Evolutionary conservation across 2,329 filamentous ascomycete genomes (phyloP).

Genomic region (Clonostachys chloroleuca): DNA sequence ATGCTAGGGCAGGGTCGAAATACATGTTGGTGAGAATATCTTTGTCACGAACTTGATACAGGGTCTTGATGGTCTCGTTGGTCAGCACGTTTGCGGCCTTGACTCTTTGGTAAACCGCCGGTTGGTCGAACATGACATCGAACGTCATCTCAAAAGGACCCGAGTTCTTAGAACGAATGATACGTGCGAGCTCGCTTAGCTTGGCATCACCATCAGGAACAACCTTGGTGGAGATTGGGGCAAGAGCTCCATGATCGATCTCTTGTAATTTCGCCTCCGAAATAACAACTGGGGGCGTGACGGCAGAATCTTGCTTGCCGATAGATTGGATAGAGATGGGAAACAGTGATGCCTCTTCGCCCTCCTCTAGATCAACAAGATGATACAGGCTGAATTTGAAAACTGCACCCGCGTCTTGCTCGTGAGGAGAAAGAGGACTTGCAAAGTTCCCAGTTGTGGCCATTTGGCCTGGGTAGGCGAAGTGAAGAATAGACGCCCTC

Average conservation of each 20-base stretch:
- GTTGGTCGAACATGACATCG: conserved; percentile 40
- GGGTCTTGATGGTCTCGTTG: conserved; percentile 19
- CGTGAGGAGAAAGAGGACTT: conserved; percentile 11
- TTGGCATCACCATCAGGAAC: conserved; percentile 2
- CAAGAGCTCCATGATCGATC: background rate
- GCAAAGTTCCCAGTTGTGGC: conserved; percentile 46
- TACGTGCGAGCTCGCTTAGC: conserved; percentile 23
- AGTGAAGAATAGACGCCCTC: conserved; percentile 35
- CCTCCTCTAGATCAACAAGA: conserved; percentile 29
- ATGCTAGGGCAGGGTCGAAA: conserved; percentile 37
- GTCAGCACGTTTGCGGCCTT: conserved; percentile 27
- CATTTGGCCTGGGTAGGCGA: conserved; percentile 37
- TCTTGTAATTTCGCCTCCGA: background rate
- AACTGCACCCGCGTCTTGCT: conserved; percentile 22
- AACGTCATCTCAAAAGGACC: conserved; percentile 47
- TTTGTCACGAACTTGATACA: conserved; percentile 18
- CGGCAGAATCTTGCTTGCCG: background rate
- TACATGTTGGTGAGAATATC: conserved; percentile 25
- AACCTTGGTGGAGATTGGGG: background rate
- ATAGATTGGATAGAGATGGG: background rate
- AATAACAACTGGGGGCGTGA: background rate
- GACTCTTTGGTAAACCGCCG: conserved; percentile 24
- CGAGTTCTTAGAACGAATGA: conserved; percentile 43
- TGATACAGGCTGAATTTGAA: conserved; percentile 41
- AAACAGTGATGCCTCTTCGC: conserved; percentile 7